Conservation (phyloP, 495 filamentous ascomycete species). For the Xylaria grammica region DNA sequence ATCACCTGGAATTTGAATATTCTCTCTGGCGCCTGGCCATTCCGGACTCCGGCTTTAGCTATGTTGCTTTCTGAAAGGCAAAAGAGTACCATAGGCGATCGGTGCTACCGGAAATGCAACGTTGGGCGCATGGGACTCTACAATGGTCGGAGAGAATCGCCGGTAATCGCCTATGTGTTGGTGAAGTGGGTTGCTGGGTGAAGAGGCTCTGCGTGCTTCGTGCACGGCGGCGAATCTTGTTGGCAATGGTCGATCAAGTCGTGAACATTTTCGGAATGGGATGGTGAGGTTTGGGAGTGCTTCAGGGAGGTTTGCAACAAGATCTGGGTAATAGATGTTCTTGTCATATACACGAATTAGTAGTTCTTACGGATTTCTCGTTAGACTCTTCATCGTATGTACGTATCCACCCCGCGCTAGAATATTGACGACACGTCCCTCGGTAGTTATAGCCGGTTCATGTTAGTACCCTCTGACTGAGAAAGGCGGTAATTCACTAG, state of each 20-base stretch:
- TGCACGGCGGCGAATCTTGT: not conserved
- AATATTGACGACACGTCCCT: not conserved
- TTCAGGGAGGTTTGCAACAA: not conserved
- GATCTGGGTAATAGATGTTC: not conserved
- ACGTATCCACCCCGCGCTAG: not conserved
- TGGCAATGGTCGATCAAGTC: not conserved
- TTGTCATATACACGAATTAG: not conserved
- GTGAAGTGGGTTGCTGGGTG: not conserved
- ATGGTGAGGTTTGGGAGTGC: not conserved
- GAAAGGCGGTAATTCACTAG: not conserved
- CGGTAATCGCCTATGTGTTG: conserved; percentile 6
- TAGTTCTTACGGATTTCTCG: not conserved
- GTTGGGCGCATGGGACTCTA: not conserved
- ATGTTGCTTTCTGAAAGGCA: not conserved
- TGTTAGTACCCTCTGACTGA: not conserved
- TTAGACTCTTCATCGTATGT: not conserved
- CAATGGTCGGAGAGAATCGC: conserved; percentile 11
- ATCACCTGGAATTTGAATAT: not conserved
- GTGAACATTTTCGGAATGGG: not conserved
- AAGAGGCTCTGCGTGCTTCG: conserved; percentile 9
- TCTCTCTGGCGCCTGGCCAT: not conserved
- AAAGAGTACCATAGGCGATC: not conserved
- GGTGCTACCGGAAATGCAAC: conserved; percentile 13
- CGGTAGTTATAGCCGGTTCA: not conserved
- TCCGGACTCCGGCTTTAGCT: conserved; percentile 4